phyloP scores from a whole-genome alignment of 1,284 basidiomycete species.

The Rhodotorula sp. region DNA sequence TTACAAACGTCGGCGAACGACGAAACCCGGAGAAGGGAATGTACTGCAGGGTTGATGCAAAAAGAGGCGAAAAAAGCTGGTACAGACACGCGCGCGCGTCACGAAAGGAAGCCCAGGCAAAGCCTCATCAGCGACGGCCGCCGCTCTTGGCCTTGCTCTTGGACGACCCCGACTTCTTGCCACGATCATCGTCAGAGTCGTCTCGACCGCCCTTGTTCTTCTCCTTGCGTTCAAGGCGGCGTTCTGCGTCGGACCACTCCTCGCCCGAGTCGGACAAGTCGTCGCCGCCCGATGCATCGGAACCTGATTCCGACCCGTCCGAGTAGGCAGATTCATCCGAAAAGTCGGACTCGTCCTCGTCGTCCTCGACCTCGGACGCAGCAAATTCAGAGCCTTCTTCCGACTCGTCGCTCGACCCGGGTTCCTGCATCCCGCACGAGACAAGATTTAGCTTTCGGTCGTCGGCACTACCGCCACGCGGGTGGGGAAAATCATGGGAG shows the following conservation, averaged over 20 bases:
- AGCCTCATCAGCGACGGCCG: neutral
- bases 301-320: slow-evolving; percentile 21
- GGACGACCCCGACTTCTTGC: slow-evolving; percentile 17
- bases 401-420: slow-evolving; percentile 47
- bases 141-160: slow-evolving; percentile 11
- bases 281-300: slow-evolving; percentile 34
- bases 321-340: slow-evolving; percentile 52
- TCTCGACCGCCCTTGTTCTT: slow-evolving; percentile 43
- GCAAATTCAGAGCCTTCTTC: slow-evolving; percentile 47
- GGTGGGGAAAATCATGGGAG: too few relatives aligned
- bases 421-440: slow-evolving; percentile 38
- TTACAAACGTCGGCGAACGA: too few relatives aligned
- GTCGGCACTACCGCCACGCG: too few relatives aligned
- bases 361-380: slow-evolving; percentile 45
- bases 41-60: too few relatives aligned
- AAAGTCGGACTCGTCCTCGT: slow-evolving; percentile 45
- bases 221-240: slow-evolving; percentile 70
- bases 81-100: too few relatives aligned
- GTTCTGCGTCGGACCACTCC: slow-evolving; percentile 93
- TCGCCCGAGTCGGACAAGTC: slow-evolving; percentile 55
- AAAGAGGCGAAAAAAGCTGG: too few relatives aligned
- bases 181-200: slow-evolving; percentile 24
- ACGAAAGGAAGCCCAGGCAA: too few relatives aligned
- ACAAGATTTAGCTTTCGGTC: too few relatives aligned
- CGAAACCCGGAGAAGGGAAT: too few relatives aligned